phyloP scores from a whole-genome alignment of 345 rosid genomes.

The Eucalyptus viminalis region DNA sequence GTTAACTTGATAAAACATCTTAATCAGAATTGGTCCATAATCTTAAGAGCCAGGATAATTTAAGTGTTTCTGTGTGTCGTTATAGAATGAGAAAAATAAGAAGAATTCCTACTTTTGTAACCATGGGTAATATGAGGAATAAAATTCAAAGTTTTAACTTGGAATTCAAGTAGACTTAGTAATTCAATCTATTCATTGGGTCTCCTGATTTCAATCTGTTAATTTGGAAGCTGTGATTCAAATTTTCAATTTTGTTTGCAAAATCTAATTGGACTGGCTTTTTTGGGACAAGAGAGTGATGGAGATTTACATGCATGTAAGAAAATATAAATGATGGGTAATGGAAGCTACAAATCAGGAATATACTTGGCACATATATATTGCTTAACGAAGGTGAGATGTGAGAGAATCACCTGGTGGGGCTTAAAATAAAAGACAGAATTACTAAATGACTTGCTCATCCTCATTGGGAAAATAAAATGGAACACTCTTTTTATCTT shows the following conservation, averaged over 20 bases:
- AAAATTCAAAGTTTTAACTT: background rate
- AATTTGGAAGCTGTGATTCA: background rate
- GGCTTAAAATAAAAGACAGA: background rate
- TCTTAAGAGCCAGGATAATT: background rate
- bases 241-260: background rate
- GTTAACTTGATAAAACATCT: background rate
- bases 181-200: background rate
- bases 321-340: background rate
- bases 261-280: background rate
- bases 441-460: background rate
- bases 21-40: background rate
- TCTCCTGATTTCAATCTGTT: background rate
- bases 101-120: background rate
- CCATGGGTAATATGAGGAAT: background rate
- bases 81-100: background rate
- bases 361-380: background rate
- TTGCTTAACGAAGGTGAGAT: background rate
- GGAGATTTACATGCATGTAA: background rate
- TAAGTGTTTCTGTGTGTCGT: background rate
- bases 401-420: background rate
- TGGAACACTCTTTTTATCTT: background rate
- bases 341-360: background rate
- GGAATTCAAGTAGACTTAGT: background rate
- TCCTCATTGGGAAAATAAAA: background rate
- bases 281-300: background rate